Percentiles rank a stretch among this genome's conserved stretches.
Evolutionary conservation across 192 early-diverging fungal genomes (phyloP).

Genomic region (Blastocladiella britannica): DNA sequence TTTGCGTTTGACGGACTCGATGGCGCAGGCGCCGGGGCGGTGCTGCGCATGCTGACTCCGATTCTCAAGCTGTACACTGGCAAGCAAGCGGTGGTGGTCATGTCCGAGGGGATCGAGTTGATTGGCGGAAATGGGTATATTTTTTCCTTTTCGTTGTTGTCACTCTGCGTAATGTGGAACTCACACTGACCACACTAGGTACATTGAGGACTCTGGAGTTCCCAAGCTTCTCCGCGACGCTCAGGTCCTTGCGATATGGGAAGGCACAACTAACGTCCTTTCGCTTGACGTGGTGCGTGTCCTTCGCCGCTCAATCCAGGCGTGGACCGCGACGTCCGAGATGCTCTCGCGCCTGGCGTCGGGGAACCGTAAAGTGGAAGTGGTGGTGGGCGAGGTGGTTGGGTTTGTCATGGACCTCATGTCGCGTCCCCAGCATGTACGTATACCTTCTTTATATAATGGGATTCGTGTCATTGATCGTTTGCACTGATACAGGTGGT

Average conservation of each 20-base stretch:
- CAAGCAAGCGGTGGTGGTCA: slow-evolving; percentile 20
- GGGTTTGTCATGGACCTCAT: neutral
- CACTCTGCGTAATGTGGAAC: too few relatives aligned
- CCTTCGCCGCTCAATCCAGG: slow-evolving; percentile 5
- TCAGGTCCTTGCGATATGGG: slow-evolving; percentile 51
- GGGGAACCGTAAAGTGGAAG: too few relatives aligned
- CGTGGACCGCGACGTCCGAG: neutral
- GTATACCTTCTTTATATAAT: neutral
- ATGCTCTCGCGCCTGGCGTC: too few relatives aligned
- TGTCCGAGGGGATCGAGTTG: slow-evolving; percentile 40
- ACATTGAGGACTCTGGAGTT: slow-evolving; percentile 46
- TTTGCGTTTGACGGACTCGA: slow-evolving; percentile 6
- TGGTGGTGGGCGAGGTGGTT: too few relatives aligned
- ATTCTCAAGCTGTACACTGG: slow-evolving; percentile 35
- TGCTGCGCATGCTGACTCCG: slow-evolving; percentile 47
- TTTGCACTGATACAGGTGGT: neutral
- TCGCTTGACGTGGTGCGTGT: slow-evolving; percentile 38
- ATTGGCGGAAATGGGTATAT: slow-evolving; percentile 56
- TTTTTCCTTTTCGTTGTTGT: too few relatives aligned
- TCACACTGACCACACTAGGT: too few relatives aligned
- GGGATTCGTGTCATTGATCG: neutral
- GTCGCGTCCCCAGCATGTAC: neutral
- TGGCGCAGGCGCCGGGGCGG: slow-evolving; percentile 5
- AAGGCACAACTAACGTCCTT: slow-evolving; percentile 49
- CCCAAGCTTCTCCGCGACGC: slow-evolving; percentile 33